A percentile compares a stretch with the other conserved stretches of the same genome.
These are phyloP conservation scores for Ceratobasidium sp. DNA, from an alignment of 1,284 basidiomycete species.

Conservation along the genomic window DNA sequence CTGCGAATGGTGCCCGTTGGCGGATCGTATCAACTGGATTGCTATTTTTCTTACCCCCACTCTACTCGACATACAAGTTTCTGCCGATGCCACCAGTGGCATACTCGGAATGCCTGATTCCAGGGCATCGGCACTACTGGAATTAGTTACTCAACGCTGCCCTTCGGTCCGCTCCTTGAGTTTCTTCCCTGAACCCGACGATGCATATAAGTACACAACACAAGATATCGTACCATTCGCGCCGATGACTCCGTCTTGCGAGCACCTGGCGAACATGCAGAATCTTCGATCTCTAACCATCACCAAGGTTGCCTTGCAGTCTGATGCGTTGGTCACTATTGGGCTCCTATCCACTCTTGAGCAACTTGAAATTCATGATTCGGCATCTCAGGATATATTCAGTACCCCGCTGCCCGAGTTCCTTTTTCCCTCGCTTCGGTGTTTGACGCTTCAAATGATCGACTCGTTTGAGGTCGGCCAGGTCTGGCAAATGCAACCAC, in stretches of 20 bases:
- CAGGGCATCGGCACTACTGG: slow-evolving; percentile 5
- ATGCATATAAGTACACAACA: background rate
- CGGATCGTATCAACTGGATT: slow-evolving; percentile 11
- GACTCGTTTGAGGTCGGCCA: slow-evolving; percentile 16
- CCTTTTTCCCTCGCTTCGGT: background rate
- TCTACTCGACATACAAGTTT: slow-evolving; percentile 3
- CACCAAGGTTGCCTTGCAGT: background rate
- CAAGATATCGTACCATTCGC: background rate
- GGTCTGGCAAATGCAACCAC: slow-evolving; percentile 11
- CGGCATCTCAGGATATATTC: background rate
- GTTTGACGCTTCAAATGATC: background rate
- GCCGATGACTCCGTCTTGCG: background rate
- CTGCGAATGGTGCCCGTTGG: background rate
- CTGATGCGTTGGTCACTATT: background rate
- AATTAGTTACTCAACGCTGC: background rate
- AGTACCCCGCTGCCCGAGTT: background rate
- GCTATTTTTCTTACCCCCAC: background rate
- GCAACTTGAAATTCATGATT: background rate
- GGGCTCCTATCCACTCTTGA: slow-evolving; percentile 12
- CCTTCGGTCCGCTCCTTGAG: slow-evolving; percentile 2
- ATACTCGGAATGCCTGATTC: background rate
- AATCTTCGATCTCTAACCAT: slow-evolving; percentile 77
- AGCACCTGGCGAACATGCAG: background rate
- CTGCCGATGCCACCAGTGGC: background rate
- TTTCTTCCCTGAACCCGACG: slow-evolving; percentile 7